Evolutionary conservation across 75 land plant genomes (phyloP).

Genomic region (Isoetes taiwanensis): DNA sequence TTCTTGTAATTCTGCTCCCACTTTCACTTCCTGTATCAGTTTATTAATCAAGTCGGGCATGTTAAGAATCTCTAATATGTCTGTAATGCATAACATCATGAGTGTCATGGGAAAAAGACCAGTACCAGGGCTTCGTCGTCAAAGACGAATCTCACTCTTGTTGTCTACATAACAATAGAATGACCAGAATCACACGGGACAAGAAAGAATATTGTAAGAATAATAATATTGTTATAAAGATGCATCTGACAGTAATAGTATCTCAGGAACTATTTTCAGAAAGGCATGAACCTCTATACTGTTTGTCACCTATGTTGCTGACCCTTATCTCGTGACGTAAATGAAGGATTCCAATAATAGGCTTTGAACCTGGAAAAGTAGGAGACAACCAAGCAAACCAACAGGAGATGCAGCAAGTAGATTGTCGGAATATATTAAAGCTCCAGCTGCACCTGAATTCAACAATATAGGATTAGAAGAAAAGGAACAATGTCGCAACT

Average conservation of each 20-base stretch:
- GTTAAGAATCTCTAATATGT: neutral
- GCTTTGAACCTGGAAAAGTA: constrained; percentile 82
- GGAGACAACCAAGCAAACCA: constrained; percentile 80
- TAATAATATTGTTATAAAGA: too few relatives aligned
- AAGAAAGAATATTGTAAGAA: too few relatives aligned
- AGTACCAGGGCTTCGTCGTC: constrained; percentile 84
- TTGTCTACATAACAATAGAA: constrained; percentile 43
- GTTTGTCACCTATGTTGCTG: too few relatives aligned
- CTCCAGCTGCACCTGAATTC: constrained; percentile 75
- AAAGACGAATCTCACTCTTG: constrained; percentile 78
- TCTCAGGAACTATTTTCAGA: too few relatives aligned
- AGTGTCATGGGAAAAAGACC: too few relatives aligned
- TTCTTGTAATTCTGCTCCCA: constrained; percentile 60
- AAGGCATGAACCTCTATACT: too few relatives aligned
- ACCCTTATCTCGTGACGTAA: too few relatives aligned
- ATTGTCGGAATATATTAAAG: constrained; percentile 52
- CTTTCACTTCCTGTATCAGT: constrained; percentile 62
- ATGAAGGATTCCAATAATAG: too few relatives aligned
- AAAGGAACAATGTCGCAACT: too few relatives aligned
- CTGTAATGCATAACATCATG: too few relatives aligned
- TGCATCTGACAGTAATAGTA: too few relatives aligned
- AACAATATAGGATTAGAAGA: neutral
- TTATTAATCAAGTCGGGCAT: neutral
- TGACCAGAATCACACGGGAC: too few relatives aligned
- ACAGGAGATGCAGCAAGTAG: constrained; percentile 51